Percentiles rank a stretch among this genome's conserved stretches.
These are phyloP conservation scores for Aureobasidium melanogenum DNA, from an alignment of 2,329 filamentous ascomycete species.

Conservation along the genomic window DNA sequence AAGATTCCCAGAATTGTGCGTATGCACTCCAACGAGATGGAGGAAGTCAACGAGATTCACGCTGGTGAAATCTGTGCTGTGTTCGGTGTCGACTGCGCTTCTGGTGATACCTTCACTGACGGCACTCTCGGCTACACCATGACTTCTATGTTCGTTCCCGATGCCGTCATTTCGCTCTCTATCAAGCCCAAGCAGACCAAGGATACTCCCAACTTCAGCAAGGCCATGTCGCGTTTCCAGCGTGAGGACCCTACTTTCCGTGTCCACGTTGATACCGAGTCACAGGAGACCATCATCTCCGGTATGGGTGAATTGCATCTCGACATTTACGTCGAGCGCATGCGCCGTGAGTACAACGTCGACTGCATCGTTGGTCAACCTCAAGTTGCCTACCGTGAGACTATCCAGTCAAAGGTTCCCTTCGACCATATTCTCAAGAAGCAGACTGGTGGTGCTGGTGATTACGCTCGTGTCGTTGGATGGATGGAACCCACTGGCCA, in stretches of 20 bases:
- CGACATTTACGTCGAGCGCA: conserved; percentile 94
- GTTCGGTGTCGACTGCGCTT: conserved; percentile 95
- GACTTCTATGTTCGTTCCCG: conserved; percentile 96
- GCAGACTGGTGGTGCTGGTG: conserved; percentile 89
- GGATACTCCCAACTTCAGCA: conserved; percentile 89
- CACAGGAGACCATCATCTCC: conserved; percentile 92
- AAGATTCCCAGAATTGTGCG: conserved; percentile 94
- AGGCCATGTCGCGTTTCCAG: conserved; percentile 98
- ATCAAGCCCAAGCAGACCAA: conserved; percentile 93
- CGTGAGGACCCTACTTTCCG: conserved; percentile 97
- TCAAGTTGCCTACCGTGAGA: conserved; percentile 95
- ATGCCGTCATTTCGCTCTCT: conserved; percentile 94
- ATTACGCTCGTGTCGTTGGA: conserved; percentile 86
- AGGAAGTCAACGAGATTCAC: conserved; percentile 85
- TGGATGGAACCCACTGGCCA: conserved; percentile 78
- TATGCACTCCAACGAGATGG: conserved; percentile 99
- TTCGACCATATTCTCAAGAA: conserved; percentile 95
- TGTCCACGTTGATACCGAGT: conserved; percentile 84
- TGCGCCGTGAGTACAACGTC: conserved; percentile 92
- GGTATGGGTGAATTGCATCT: conserved; percentile 97
- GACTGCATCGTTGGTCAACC: conserved; percentile 94
- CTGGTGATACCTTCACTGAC: conserved; percentile 96
- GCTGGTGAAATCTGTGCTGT: conserved; percentile 98
- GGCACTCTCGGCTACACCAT: conserved; percentile 87
- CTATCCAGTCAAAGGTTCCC: conserved; percentile 66